Base-by-base conservation (phyloP, 192 early-diverging fungal genomes). In the Coemansia sp. region DNA sequence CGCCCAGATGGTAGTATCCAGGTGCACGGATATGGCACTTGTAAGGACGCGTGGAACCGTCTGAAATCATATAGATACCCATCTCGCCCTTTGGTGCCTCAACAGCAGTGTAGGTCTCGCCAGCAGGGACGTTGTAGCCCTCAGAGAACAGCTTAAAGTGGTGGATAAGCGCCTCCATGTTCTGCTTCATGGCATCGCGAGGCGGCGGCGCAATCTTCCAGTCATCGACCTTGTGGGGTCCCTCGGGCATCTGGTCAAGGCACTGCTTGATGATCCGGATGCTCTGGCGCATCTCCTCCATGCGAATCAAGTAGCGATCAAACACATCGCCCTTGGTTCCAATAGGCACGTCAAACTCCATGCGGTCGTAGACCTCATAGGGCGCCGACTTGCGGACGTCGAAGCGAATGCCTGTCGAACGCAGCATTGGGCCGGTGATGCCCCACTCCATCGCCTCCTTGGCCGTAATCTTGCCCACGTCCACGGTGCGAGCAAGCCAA, bases 101-200 rank as follows among this genome's bases (percentile, higher is more conserved):
- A 70, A 97, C 90, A 11, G 88, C 93, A 20, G 93, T 94, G 83
- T 99, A 99, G 6, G 95, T 97, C 82, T 99, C 97, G 35, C 97
- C 97, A 30, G 91, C 78, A 22, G 97, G 97, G 25, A 99, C 97
- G 45, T 93, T 87, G 84, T 89, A 99, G 36, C 97, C 97, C 82
- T 99, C 97, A n/a, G 92, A 94, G 82, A 93, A 99, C 29, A 97
- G 83, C 83, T 99, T 99, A 80, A 99, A 99, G 82, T 99, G 97
- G 74, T 96, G 94, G 64, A 99, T 99, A 54, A 99, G 80, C 6
- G 95, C 93, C 78, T 99, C 97, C 97, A 99, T 99, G 78, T 88
- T 90, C 82, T 95, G 89, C 87, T 99, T 99, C 97, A 99, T 99
- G 68, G 83, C 78, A 19, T 87, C 86, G 60, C 97, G 88, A 24